Conservation (phyloP, 495 filamentous ascomycete genomes). For the Hypoxylon crocopeplum region DNA sequence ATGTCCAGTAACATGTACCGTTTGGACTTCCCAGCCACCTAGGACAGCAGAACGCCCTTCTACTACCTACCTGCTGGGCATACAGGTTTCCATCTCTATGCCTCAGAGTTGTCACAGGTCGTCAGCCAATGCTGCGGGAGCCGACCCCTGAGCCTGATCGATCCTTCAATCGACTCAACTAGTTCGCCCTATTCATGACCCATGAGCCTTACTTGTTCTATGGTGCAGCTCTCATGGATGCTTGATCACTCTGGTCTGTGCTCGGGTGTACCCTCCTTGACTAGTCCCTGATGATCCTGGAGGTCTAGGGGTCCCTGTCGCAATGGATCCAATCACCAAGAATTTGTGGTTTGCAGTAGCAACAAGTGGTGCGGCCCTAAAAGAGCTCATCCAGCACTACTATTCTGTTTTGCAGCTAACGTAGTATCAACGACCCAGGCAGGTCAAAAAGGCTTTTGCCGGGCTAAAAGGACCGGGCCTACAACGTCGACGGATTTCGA, state of each 20-base stretch:
- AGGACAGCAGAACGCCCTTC: background rate
- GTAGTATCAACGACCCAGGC: slow-evolving; percentile 30
- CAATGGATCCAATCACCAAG: slow-evolving; percentile 30
- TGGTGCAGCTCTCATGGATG: slow-evolving; percentile 2
- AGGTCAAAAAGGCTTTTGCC: slow-evolving; percentile 19
- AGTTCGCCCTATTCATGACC: slow-evolving; percentile 12
- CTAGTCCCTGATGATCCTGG: slow-evolving; percentile 15
- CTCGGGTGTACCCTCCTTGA: slow-evolving; percentile 7
- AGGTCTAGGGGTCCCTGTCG: slow-evolving; percentile 24
- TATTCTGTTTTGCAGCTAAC: slow-evolving; percentile 29
- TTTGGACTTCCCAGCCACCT: slow-evolving; percentile 22
- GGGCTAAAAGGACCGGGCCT: slow-evolving; percentile 37
- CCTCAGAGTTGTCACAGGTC: slow-evolving; percentile 7
- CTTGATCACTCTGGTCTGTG: slow-evolving; percentile 23
- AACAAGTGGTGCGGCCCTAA: slow-evolving; percentile 28
- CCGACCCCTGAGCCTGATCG: slow-evolving; percentile 1
- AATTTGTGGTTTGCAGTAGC: slow-evolving; percentile 19
- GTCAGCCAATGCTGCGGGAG: slow-evolving; percentile 4
- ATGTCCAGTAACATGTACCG: slow-evolving; percentile 6
- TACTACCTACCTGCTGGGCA: background rate
- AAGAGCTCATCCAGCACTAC: slow-evolving; percentile 18
- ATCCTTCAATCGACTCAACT: slow-evolving; percentile 10
- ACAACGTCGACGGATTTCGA: slow-evolving; percentile 25
- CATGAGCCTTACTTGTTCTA: slow-evolving; percentile 23
- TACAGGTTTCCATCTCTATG: background rate